Base-by-base conservation (phyloP, 176 grass and related monocot genomes). In the Oropetium thomaeum region DNA sequence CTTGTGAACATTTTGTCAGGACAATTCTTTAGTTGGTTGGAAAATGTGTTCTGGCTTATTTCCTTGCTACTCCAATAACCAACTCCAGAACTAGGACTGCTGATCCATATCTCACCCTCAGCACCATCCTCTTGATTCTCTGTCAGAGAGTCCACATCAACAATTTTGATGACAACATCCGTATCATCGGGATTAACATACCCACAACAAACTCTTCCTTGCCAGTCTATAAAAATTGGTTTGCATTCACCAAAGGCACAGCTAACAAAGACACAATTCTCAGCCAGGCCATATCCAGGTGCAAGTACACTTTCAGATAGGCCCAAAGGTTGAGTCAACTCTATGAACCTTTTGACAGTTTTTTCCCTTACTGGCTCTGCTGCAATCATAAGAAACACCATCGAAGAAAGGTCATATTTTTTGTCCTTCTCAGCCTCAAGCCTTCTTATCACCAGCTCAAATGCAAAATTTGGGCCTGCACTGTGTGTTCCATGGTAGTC, bases 31-130 rank as follows among this genome's bases (percentile, higher is more conserved):
- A 92, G 82, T 37, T 77, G 51, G 80, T 92, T 92, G 70, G 38
- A 89, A 74, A 92, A 92, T 35, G 79, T 92, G 76, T 86, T 86
- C 66, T 85, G 86, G 83, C 90, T 89, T 81, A 76, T 74, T 86
- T 92, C 82, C 38, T 86, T 37, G 69, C 77, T 86, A 20, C 67
- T 67, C 90, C 86, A 92, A 17, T 89, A 92, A 37, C 90, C 86
- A 72, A 92, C 67, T 76, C 86, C 90, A 67, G 90, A 73, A 86
- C 90, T 92, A 53, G 79, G 83, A 83, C 90, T 92, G 86, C 79
- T 89, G 44, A 92, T 88, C 90, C 90, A 92, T 86, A 92, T 92
- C 79, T 92, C 90, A 76, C 90, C 90, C 68, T 92, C 90, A 80
- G 48, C 49, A 60, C 90, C 86, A 76, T 78, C 69, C 55, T 82